phyloP scores from a whole-genome alignment of 1,284 basidiomycete genomes.

The Dichomitus squalens region DNA sequence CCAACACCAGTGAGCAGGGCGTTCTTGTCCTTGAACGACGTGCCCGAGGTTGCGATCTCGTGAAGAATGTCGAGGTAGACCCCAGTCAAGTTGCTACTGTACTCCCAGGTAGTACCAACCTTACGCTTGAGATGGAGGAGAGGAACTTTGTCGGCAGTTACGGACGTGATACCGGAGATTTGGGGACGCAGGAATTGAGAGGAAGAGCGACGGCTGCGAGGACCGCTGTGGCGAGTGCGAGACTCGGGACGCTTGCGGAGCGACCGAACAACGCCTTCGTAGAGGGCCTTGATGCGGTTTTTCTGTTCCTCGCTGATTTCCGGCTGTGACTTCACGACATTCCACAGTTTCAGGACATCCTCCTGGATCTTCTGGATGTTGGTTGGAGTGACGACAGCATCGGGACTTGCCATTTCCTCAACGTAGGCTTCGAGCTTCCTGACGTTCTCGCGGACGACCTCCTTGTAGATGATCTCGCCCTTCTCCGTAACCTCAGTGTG shows the following conservation, averaged over 20 bases:
- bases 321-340: constrained; percentile 94
- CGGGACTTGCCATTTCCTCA: constrained; percentile 97
- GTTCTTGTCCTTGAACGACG: constrained; percentile 98
- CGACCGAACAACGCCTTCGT: constrained; percentile 92
- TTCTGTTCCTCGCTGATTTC: constrained; percentile 97
- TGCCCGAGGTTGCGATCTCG: constrained; percentile 97
- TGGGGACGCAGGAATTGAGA: constrained; percentile 95
- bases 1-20: constrained; percentile 97
- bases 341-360: constrained; percentile 96
- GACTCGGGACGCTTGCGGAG: constrained; percentile 68
- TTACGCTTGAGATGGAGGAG: constrained; percentile 96
- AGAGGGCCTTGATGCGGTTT: constrained; percentile 95
- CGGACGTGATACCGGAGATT: constrained; percentile 71
- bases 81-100: constrained; percentile 94
- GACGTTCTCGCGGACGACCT: constrained; percentile 93
- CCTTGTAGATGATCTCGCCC: constrained; percentile 94
- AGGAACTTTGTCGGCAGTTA: constrained; percentile 90
- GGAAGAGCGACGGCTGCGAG: constrained; percentile 82
- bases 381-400: constrained; percentile 78
- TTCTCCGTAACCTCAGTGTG: constrained; percentile 91
- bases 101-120: constrained; percentile 95
- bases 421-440: constrained; percentile 98
- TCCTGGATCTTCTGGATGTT: constrained; percentile 98
- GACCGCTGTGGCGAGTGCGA: constrained; percentile 50
- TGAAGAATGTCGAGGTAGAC: constrained; percentile 96